phyloP scores from a whole-genome alignment of 1,284 basidiomycete species.

The Chondrostereum purpureum region DNA sequence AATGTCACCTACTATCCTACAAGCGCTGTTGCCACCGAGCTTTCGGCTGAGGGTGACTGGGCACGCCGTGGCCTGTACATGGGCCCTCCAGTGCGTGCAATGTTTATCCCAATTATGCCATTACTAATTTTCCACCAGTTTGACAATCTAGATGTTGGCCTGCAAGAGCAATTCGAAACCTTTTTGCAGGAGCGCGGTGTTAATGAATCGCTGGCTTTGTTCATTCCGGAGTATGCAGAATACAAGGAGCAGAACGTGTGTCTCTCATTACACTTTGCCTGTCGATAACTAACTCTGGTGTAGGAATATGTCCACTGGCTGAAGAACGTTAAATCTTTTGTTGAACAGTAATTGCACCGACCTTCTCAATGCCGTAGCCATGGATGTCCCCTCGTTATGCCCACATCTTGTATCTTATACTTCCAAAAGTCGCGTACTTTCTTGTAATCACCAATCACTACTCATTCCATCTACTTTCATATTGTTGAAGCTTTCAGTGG shows the following conservation, averaged over 20 bases:
- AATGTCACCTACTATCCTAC: slow-evolving; percentile 86
- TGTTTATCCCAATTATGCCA: neutral
- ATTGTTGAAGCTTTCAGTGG: too few species aligned
- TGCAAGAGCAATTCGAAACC: slow-evolving; percentile 84
- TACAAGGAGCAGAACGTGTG: slow-evolving; percentile 85
- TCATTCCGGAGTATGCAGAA: slow-evolving; percentile 81
- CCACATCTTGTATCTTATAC: neutral
- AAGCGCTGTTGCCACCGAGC: slow-evolving; percentile 63
- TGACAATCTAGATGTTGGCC: slow-evolving; percentile 80
- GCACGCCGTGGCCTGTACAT: slow-evolving; percentile 87
- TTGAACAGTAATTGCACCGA: too few species aligned
- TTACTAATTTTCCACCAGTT: slow-evolving; percentile 43
- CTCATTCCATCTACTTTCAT: too few species aligned
- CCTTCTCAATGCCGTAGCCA: too few species aligned
- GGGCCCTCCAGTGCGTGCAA: slow-evolving; percentile 69
- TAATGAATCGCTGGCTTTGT: slow-evolving; percentile 73
- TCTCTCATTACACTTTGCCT: too few species aligned
- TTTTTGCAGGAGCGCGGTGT: slow-evolving; percentile 86
- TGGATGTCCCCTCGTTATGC: neutral
- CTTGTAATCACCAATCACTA: neutral
- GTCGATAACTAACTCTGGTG: too few species aligned
- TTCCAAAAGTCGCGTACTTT: neutral
- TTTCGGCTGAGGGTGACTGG: slow-evolving; percentile 91
- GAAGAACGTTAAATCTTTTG: slow-evolving; percentile 75
- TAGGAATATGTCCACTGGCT: slow-evolving; percentile 94